phyloP scores from a whole-genome alignment of 2,329 filamentous ascomycete genomes.

The Helminthosporium solani region DNA sequence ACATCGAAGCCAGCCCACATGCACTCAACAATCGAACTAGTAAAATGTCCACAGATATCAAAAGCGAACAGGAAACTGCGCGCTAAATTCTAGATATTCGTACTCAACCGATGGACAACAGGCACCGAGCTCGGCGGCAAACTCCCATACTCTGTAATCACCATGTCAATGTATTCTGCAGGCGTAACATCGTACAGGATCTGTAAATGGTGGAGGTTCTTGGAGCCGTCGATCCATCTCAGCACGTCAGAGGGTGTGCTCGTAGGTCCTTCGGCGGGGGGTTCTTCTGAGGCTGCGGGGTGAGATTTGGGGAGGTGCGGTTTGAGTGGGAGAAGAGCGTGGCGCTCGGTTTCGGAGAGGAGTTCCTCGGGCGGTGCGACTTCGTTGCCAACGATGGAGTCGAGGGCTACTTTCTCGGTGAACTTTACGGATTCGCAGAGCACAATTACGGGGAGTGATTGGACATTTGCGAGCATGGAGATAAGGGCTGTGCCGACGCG shows the following conservation, averaged over 20 bases:
- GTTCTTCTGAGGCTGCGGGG: conserved; percentile 23
- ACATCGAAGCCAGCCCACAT: too few relatives aligned
- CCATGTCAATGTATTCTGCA: conserved; percentile 80
- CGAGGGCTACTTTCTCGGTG: conserved; percentile 81
- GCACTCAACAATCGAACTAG: too few relatives aligned
- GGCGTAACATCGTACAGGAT: conserved; percentile 92
- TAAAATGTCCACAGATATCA: too few relatives aligned
- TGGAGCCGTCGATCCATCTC: conserved; percentile 39
- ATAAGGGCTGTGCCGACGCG: conserved; percentile 84
- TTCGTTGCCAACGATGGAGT: conserved; percentile 93
- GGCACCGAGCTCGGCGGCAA: conserved; percentile 85
- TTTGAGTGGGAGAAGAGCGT: conserved; percentile 33
- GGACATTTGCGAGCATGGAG: conserved; percentile 76
- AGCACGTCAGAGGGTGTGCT: conserved; percentile 33
- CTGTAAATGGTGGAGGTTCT: conserved; percentile 62
- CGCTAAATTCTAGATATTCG: conserved; percentile 37
- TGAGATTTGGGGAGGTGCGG: conserved; percentile 21
- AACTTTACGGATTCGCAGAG: conserved; percentile 97
- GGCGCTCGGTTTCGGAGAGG: conserved; percentile 39
- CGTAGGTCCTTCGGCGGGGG: conserved; percentile 16
- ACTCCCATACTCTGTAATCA: conserved; percentile 88
- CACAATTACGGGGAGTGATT: conserved; percentile 78
- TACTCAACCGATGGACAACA: conserved; percentile 62
- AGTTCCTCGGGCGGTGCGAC: conserved; percentile 75
- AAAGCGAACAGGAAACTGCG: too few relatives aligned